These are phyloP conservation scores for Rhodotorula babjevae DNA, from an alignment of 768 basidiomycete species.

Conservation along the genomic window DNA sequence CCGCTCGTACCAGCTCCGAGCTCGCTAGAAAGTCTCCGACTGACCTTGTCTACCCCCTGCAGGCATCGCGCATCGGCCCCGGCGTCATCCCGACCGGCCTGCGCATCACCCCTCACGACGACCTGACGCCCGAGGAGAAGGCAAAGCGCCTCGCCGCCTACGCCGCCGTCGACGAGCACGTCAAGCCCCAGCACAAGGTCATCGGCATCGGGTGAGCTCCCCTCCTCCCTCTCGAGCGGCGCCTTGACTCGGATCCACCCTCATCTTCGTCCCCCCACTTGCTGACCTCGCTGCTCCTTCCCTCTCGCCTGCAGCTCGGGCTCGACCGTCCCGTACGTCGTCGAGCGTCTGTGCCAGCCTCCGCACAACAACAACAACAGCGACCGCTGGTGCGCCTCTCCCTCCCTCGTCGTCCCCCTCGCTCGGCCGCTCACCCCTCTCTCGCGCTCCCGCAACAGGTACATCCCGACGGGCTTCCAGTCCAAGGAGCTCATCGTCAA, in stretches of 20 bases:
- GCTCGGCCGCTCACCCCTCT: not conserved
- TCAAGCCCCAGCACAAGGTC: constrained; percentile 69
- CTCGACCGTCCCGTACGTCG: constrained; percentile 64
- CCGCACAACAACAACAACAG: constrained; percentile 70
- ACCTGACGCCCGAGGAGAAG: constrained; percentile 53
- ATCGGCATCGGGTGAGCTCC: constrained; percentile 47
- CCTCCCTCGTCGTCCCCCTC: constrained; percentile 49
- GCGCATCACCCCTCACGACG: constrained; percentile 13
- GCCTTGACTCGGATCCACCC: not conserved
- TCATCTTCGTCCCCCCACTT: not conserved
- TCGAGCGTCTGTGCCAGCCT: constrained; percentile 75
- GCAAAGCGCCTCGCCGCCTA: constrained; percentile 88
- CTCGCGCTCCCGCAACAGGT: constrained; percentile 8
- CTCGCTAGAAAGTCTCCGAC: no score
- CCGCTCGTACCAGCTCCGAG: not conserved
- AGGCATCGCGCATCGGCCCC: constrained; percentile 33
- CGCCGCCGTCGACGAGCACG: constrained; percentile 86
- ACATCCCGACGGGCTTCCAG: constrained; percentile 67
- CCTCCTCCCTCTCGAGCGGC: not conserved
- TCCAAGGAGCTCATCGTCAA: constrained; percentile 88
- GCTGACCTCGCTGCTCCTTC: not conserved
- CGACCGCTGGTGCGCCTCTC: constrained; percentile 55
- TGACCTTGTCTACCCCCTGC: no score
- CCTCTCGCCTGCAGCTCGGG: constrained; percentile 50
- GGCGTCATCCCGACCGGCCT: constrained; percentile 29